Percentiles rank a stretch among this genome's conserved stretches.
These are phyloP conservation scores for Lathyrus sativus DNA, from an alignment of 306 rosid genomes.

Conservation along the genomic window DNA sequence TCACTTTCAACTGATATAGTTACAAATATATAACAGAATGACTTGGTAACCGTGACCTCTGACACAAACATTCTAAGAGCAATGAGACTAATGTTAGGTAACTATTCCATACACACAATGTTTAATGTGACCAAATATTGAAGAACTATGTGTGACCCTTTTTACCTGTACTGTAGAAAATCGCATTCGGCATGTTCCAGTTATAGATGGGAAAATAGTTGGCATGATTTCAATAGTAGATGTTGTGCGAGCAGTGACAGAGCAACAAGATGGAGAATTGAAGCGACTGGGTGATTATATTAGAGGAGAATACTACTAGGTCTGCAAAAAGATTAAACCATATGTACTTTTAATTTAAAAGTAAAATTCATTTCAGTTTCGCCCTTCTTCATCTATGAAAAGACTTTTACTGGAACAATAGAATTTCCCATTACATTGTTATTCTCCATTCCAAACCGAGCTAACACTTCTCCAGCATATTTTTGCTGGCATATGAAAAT, in stretches of 20 bases:
- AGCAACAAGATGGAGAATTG: constrained; percentile 83
- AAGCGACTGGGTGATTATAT: constrained; percentile 66
- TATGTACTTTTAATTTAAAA: not conserved
- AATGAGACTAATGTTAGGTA: constrained; percentile 90
- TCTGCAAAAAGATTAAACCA: constrained; percentile 22
- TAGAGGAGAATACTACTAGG: constrained; percentile 66
- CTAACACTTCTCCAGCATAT: too few relatives aligned
- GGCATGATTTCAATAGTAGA: constrained; percentile 92
- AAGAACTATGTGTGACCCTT: not conserved
- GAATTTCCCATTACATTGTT: too few relatives aligned
- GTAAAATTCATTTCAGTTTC: constrained; percentile 19
- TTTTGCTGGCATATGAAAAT: too few relatives aligned
- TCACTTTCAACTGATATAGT: constrained; percentile 7
- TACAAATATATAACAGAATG: constrained; percentile 49
- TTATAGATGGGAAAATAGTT: constrained; percentile 78
- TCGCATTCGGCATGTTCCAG: constrained; percentile 77
- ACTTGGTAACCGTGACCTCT: constrained; percentile 71
- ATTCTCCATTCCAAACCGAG: too few relatives aligned
- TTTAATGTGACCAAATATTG: not conserved
- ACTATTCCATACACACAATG: not conserved
- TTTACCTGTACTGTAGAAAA: constrained; percentile 54
- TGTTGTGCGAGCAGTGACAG: constrained; percentile 77
- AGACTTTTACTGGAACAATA: too few relatives aligned
- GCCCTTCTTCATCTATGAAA: too few relatives aligned
- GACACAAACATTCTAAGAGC: constrained; percentile 82